These are phyloP conservation scores for Colletotrichum sp. DNA, from an alignment of 2,329 filamentous ascomycete genomes.

Conservation along the genomic window DNA sequence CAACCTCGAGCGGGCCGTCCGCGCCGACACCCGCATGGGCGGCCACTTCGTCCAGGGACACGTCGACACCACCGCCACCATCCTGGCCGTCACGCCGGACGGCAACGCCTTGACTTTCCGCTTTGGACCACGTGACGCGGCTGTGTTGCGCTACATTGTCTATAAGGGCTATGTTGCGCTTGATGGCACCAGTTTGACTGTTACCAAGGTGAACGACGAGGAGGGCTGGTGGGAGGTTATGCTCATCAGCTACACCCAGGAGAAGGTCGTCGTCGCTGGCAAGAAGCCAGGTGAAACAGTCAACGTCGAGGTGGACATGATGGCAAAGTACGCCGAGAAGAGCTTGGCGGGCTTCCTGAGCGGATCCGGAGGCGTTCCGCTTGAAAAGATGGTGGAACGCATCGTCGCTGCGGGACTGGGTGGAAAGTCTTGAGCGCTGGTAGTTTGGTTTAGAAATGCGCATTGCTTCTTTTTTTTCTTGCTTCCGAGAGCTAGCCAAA, in stretches of 20 bases:
- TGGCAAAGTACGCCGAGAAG: constrained; percentile 88
- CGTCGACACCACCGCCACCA: constrained; percentile 85
- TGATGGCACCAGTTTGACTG: constrained; percentile 91
- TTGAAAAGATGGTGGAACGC: constrained; percentile 75
- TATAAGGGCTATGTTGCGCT: constrained; percentile 96
- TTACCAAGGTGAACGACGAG: constrained; percentile 82
- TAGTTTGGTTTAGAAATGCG: not conserved
- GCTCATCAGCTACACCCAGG: constrained; percentile 96
- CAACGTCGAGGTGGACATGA: constrained; percentile 92
- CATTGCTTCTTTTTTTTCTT: not conserved
- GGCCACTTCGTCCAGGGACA: constrained; percentile 98
- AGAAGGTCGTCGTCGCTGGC: constrained; percentile 80
- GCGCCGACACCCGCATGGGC: constrained; percentile 91
- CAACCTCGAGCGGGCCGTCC: constrained; percentile 93
- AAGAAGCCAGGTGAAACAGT: constrained; percentile 83
- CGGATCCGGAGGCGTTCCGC: constrained; percentile 55
- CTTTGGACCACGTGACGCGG: constrained; percentile 71
- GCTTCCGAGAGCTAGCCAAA: not conserved
- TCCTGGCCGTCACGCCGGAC: constrained; percentile 75
- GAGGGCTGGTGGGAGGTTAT: constrained; percentile 93
- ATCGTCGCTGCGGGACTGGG: constrained; percentile 70
- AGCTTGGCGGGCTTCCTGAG: constrained; percentile 82
- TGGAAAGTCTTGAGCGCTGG: constrained; percentile 33
- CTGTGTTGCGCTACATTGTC: constrained; percentile 84
- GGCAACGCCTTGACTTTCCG: constrained; percentile 91